These are phyloP conservation scores for Perkinsus olseni DNA, from an alignment of 169 alveolate genomes.

Conservation along the genomic window DNA sequence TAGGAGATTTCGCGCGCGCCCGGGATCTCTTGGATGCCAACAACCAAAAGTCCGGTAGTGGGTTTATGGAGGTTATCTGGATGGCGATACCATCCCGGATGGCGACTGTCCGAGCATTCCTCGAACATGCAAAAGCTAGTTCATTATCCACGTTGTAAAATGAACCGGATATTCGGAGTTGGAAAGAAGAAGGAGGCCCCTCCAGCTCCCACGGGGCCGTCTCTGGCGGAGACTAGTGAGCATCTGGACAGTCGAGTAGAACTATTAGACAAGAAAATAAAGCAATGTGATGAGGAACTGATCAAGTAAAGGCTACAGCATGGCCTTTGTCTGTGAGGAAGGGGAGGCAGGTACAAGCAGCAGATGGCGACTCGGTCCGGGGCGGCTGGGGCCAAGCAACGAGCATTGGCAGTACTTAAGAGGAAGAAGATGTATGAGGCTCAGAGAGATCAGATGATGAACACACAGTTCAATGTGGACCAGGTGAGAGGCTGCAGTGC, in stretches of 20 bases:
- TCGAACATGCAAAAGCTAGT: no score
- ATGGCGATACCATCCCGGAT: no score
- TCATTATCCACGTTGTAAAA: not conserved
- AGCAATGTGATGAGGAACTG: constrained; percentile 3
- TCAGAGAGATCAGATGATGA: not conserved
- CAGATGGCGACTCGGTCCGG: not conserved
- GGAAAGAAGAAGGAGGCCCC: not conserved
- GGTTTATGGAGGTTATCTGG: no score
- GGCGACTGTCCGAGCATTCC: no score
- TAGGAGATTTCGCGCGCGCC: not conserved
- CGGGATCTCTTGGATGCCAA: not conserved
- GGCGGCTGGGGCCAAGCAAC: not conserved
- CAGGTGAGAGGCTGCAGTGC: not conserved
- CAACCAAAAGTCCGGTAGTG: no score
- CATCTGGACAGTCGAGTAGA: not conserved
- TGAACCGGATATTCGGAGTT: not conserved
- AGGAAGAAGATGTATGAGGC: constrained; percentile 11
- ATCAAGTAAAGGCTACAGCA: not conserved
- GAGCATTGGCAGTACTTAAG: not conserved
- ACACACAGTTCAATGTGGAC: constrained; percentile 5
- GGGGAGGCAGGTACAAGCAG: not conserved
- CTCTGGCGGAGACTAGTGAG: not conserved
- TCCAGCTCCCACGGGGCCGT: not conserved
- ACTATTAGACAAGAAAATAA: not conserved
- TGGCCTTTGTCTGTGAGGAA: not conserved